Evolutionary conservation across 1,284 basidiomycete species (phyloP), one percentile per base, ranked within the genome.

Genomic region (Athelia psychrophila): DNA sequence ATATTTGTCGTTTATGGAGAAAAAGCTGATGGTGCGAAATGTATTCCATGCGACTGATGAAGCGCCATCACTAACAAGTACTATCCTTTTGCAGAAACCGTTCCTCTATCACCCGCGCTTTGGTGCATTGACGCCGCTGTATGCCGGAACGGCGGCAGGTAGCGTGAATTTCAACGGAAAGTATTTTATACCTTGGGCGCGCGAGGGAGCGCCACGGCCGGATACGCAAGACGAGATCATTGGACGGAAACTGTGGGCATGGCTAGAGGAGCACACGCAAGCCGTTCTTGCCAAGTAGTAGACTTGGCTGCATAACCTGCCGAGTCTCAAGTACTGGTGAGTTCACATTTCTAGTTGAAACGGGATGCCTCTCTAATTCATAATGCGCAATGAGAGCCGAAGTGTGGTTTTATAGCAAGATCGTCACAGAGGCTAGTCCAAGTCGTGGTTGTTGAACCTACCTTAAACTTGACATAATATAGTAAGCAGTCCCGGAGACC

Each of bases 121-220:
- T 30, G 38, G 38, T 6, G 38, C 38, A 9, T 16, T 42, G 9
- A 42, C 38, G 16, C 38, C 38, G 5, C n/a, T 42, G 16, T 42
- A 22, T n/a, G 38, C 38, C 6, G 38, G 38, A 6, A 22, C 20
- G 5, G 6, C 38, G n/a, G 9, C 38, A 22, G 38, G 6, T n/a
- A 22, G 38, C 9, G 20, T 18, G 6, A 6, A 6, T 42, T 42
- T 42, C n/a, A 42, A 42, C n/a, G 38, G 38, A n/a, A 42, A 42
- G n/a, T 71, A 67, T 47, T 58, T 71, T 30, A 57, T 71, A 42
- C 67, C 69, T 1, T 72, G 67, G 64, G 68, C 67, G 10, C 55
- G 64, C 3, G 44, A 61, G 5, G 66, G 63, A 2, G 44, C 40
- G 32, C 35, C 59, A 2, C 52, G 49, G 18, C 27, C 55, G 4